These are phyloP conservation scores for Cryptomeria japonica DNA, from an alignment of 75 land plant genomes.

Conservation along the genomic window DNA sequence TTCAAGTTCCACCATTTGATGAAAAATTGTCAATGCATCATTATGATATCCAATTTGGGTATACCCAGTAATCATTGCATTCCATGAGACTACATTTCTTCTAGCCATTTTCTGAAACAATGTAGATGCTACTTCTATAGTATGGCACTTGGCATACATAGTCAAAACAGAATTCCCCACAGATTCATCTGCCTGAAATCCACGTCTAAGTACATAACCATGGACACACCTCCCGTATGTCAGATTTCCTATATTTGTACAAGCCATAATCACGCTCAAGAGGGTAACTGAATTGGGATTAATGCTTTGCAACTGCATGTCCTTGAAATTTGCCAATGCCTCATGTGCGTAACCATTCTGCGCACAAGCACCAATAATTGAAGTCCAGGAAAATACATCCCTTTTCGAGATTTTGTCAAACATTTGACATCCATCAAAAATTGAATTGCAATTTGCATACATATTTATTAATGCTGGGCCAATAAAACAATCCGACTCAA, in stretches of 20 bases:
- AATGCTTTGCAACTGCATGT: constrained; percentile 5
- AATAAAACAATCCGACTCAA: constrained; percentile 18
- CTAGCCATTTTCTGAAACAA: constrained; percentile 13
- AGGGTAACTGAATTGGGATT: background rate
- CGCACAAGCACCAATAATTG: constrained; percentile 20
- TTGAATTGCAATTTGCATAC: constrained; percentile 22
- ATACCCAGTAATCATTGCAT: constrained; percentile 16
- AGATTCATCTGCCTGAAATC: constrained; percentile 14
- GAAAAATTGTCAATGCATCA: constrained; percentile 15
- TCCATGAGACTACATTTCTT: constrained; percentile 20
- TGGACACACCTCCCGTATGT: constrained; percentile 21
- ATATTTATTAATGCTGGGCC: constrained; percentile 6
- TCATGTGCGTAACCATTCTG: constrained; percentile 16
- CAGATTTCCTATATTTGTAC: constrained; percentile 1
- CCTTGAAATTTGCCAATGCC: constrained; percentile 5
- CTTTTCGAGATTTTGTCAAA: constrained; percentile 10
- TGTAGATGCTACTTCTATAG: background rate
- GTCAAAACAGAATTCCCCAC: constrained; percentile 14
- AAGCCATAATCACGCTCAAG: constrained; percentile 1
- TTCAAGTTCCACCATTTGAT: constrained; percentile 22
- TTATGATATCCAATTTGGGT: constrained; percentile 14
- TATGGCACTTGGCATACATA: constrained; percentile 22
- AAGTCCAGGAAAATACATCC: constrained; percentile 17
- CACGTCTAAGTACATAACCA: background rate
- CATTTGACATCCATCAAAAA: constrained; percentile 13